These are phyloP conservation scores for Leishmania aethiopica DNA, from an alignment of 208 protist genomes.

Conservation along the genomic window DNA sequence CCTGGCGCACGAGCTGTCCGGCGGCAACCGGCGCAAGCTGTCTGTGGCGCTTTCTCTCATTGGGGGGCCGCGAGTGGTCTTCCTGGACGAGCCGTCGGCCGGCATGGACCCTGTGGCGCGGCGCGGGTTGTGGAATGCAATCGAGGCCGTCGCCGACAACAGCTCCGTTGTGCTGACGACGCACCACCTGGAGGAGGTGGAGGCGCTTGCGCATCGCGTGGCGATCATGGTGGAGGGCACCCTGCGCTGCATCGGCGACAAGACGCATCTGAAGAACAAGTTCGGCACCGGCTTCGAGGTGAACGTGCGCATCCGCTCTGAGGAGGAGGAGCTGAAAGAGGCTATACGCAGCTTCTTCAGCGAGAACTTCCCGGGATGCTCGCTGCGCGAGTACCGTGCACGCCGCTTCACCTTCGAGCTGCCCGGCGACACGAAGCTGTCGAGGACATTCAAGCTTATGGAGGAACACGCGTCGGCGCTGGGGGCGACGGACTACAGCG, in stretches of 20 bases:
- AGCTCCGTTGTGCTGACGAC: slow-evolving; percentile 90
- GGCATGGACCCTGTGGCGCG: slow-evolving; percentile 71
- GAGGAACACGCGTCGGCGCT: slow-evolving; percentile 41
- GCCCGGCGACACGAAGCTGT: slow-evolving; percentile 28
- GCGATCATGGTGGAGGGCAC: slow-evolving; percentile 85
- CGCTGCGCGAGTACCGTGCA: background rate
- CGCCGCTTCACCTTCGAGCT: background rate
- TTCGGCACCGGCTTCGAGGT: slow-evolving; percentile 65
- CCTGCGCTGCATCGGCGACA: slow-evolving; percentile 83
- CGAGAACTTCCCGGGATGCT: background rate
- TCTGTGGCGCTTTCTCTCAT: slow-evolving; percentile 62
- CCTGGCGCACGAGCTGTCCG: slow-evolving; percentile 38
- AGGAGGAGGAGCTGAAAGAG: slow-evolving; percentile 14
- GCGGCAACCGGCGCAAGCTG: slow-evolving; percentile 77
- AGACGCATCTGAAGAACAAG: slow-evolving; percentile 76
- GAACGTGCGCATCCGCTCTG: slow-evolving; percentile 28
- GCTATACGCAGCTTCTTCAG: background rate
- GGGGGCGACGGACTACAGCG: slow-evolving; percentile 68
- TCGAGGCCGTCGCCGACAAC: slow-evolving; percentile 56
- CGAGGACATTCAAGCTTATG: slow-evolving; percentile 41
- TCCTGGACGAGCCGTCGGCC: slow-evolving; percentile 72
- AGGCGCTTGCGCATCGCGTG: slow-evolving; percentile 75
- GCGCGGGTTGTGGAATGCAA: slow-evolving; percentile 68
- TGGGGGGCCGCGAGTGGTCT: slow-evolving; percentile 49
- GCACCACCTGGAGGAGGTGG: slow-evolving; percentile 94